Base-by-base conservation (phyloP, 176 grass and related monocot species). In the Hordeum marinum region DNA sequence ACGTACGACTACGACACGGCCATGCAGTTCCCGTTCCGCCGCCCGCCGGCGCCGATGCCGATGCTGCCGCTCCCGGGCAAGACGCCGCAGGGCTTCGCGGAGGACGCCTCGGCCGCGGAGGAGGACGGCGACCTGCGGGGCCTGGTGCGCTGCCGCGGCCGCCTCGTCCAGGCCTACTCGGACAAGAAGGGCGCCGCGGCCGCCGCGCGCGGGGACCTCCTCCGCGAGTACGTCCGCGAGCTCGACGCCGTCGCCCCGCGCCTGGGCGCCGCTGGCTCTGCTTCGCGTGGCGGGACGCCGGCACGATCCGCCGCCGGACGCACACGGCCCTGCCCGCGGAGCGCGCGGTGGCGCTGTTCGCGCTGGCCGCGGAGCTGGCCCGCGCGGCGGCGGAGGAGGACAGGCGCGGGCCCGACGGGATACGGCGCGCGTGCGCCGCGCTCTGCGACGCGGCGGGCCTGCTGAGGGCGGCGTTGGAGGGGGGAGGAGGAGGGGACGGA, bases 31-130 rank as follows among this genome's bases (percentile, higher is more conserved):
- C 21, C 75, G 29, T 83, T 70, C 72, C 63, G 80, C 4, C 80
- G 72, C 27, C 10, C 29, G 4, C 29, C 32, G 73, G 52, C 80
- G 64, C 17, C 83, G 71, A 82, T 75, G 84, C 58, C 86, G 82
- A 92, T 95, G 88, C 83, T 95, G 27, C 78, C 76, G 27, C 85
- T 95, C 71, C 86, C 87, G 9, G 86, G 88, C 23, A 95, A 95
- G 84, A 88, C 54, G 55, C 88, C 76, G 63, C 80, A 40, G 42
- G 31, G 12, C 45, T 83, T 57, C 65, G 21, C 37, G 21, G 63
- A 74, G 68, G 35, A 36, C 80, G 67, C 20, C 45, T 82, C 68
- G 43, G 80, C 9, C 48, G 63, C 40, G 50, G 72, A 43, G 55
- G 58, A 70, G 8, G 88, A 95, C 55, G 10, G 46, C 52, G 83